Percentiles rank a stretch among this genome's conserved stretches.
Evolutionary conservation across 148 eudicot genomes (phyloP).

Genomic region (Polygonum maritimum): DNA sequence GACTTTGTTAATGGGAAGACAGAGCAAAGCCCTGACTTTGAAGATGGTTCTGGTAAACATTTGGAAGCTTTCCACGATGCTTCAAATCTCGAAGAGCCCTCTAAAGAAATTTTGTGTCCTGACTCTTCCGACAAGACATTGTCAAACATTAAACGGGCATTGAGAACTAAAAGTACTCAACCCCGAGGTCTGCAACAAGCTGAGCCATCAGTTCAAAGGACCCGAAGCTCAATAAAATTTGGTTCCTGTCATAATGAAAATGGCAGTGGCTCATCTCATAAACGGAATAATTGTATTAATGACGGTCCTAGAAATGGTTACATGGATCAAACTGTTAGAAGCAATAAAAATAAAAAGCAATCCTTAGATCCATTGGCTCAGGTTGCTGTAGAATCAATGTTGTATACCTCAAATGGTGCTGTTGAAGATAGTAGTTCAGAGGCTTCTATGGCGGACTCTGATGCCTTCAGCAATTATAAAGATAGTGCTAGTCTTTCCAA

Average conservation of each 20-base stretch:
- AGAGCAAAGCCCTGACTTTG: conserved; percentile 32
- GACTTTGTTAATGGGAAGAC: conserved; percentile 27
- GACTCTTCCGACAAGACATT: conserved; percentile 17
- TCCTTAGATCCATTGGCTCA: conserved; percentile 40
- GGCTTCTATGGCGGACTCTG: conserved; percentile 51
- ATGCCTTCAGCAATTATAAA: conserved; percentile 44
- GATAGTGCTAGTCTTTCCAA: conserved; percentile 51
- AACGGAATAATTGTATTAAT: conserved; percentile 19
- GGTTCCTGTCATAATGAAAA: conserved; percentile 31
- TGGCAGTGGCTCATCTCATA: conserved; percentile 25
- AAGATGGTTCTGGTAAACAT: conserved; percentile 30
- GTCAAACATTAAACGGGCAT: conserved; percentile 28
- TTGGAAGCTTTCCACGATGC: conserved; percentile 30
- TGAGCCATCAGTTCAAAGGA: conserved; percentile 31
- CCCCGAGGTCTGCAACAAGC: conserved; percentile 29
- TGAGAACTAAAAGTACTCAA: conserved; percentile 34
- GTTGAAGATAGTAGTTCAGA: conserved; percentile 56
- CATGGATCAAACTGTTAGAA: conserved; percentile 41
- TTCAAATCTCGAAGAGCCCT: conserved; percentile 31
- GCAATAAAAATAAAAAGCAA: conserved; percentile 53
- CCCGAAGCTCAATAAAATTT: conserved; percentile 48
- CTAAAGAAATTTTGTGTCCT: conserved; percentile 19
- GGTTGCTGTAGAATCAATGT: conserved; percentile 34
- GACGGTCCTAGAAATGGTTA: conserved; percentile 31
- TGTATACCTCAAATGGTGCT: conserved; percentile 45